Conservation (phyloP, 2,329 filamentous ascomycete species). For the Paraphoma sp. region DNA sequence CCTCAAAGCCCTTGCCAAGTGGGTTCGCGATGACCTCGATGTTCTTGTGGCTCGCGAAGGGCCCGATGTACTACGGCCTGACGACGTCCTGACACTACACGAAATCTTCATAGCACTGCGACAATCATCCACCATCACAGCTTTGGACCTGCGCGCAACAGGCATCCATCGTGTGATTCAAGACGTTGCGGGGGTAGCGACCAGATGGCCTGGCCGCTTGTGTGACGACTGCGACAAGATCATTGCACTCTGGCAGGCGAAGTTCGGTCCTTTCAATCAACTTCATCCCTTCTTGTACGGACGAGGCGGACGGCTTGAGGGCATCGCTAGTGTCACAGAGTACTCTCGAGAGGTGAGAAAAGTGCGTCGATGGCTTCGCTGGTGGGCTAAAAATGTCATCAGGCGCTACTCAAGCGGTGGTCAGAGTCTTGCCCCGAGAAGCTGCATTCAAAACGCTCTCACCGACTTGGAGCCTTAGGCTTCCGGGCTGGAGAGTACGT, state of each 20-base stretch:
- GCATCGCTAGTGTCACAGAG: conserved; percentile 48
- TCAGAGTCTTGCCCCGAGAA: conserved; percentile 38
- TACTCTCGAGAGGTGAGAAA: conserved; percentile 45
- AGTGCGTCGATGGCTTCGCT: neutral
- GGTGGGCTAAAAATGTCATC: neutral
- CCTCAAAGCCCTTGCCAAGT: conserved; percentile 48
- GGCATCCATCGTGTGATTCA: conserved; percentile 55
- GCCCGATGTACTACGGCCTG: conserved; percentile 49
- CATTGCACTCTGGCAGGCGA: conserved; percentile 46
- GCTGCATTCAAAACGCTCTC: conserved; percentile 37
- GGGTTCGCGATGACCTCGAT: conserved; percentile 59
- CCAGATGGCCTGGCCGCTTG: conserved; percentile 55
- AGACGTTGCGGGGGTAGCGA: conserved; percentile 53
- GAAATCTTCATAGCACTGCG: conserved; percentile 46
- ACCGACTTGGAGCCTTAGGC: conserved; percentile 50
- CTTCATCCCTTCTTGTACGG: conserved; percentile 52
- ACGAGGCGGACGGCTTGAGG: conserved; percentile 51
- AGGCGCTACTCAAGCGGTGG: conserved; percentile 46
- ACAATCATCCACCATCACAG: conserved; percentile 31
- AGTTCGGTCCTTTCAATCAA: conserved; percentile 47
- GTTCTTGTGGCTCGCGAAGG: conserved; percentile 54
- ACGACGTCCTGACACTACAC: conserved; percentile 54
- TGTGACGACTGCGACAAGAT: conserved; percentile 55
- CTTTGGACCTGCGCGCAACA: conserved; percentile 49
- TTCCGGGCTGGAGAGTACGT: conserved; percentile 57